These are phyloP conservation scores for Guyanaporus albipodus DNA, from an alignment of 768 basidiomycete genomes.

Conservation along the genomic window DNA sequence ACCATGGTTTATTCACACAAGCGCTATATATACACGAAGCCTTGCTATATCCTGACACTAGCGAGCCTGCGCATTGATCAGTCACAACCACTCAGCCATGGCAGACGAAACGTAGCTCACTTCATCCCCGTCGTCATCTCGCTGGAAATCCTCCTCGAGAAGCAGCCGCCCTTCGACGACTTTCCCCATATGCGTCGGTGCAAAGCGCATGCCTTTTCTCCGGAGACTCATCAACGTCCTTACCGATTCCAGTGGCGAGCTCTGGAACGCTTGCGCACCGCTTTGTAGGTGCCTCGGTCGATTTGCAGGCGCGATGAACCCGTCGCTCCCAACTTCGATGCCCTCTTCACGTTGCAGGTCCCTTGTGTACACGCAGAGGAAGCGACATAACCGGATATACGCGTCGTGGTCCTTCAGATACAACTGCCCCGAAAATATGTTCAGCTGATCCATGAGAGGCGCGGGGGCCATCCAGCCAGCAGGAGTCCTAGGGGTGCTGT, in stretches of 20 bases:
- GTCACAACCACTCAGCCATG: not conserved
- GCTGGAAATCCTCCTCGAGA: conserved; percentile 9
- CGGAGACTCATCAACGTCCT: conserved; percentile 22
- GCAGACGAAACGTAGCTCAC: not conserved
- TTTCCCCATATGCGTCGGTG: conserved; percentile 40
- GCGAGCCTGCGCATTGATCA: not conserved
- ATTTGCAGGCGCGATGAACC: conserved; percentile 21
- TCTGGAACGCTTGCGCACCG: conserved; percentile 27
- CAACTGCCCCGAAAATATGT: conserved; percentile 1
- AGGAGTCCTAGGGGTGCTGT: conserved; percentile 1
- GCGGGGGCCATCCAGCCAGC: not conserved
- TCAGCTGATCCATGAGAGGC: conserved; percentile 11
- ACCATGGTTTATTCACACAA: too few species aligned
- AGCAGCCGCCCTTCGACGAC: conserved; percentile 30
- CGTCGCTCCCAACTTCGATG: conserved; percentile 11
- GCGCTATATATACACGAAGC: too few species aligned
- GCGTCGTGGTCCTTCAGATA: conserved; percentile 1
- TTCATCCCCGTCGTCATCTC: not conserved
- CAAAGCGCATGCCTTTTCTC: conserved; percentile 39
- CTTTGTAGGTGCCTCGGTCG: conserved; percentile 8
- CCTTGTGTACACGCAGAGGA: conserved; percentile 1
- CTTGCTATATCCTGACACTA: too few species aligned
- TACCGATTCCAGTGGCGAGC: conserved; percentile 33
- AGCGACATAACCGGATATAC: conserved; percentile 2
- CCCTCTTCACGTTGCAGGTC: conserved; percentile 10